phyloP scores from a whole-genome alignment of 768 basidiomycete species.

The Leucosporidium creatinivorum region DNA sequence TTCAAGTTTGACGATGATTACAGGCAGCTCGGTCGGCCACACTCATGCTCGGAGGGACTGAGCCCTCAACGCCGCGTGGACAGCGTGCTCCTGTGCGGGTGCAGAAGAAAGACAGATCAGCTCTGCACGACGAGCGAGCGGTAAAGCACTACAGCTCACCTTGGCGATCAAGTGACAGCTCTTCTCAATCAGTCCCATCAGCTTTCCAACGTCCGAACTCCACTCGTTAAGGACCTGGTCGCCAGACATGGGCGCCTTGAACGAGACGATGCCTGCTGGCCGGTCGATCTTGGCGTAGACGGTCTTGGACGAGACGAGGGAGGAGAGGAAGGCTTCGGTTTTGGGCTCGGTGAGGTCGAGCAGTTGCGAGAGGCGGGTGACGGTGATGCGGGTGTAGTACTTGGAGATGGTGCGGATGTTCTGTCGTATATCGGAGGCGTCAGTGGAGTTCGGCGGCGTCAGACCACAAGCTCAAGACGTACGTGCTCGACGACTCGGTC shows the following conservation, averaged over 20 bases:
- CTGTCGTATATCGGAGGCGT: too few species aligned
- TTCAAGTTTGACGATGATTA: too few species aligned
- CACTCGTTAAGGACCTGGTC: slow-evolving; percentile 98
- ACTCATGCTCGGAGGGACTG: too few species aligned
- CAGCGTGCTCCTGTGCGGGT: slow-evolving; percentile 25
- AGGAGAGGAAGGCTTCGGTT: slow-evolving; percentile 81
- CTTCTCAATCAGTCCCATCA: slow-evolving; percentile 86
- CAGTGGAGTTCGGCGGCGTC: slow-evolving; percentile 4
- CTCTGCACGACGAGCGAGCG: not conserved
- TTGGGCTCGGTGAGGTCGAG: slow-evolving; percentile 74
- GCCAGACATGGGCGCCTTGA: slow-evolving; percentile 63
- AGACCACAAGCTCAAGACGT: slow-evolving; percentile 40
- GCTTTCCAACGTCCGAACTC: slow-evolving; percentile 91
- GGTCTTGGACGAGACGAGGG: slow-evolving; percentile 82
- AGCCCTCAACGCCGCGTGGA: slow-evolving; percentile 12
- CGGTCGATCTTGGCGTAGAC: slow-evolving; percentile 92
- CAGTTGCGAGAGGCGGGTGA: slow-evolving; percentile 70
- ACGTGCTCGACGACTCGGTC: slow-evolving; percentile 95
- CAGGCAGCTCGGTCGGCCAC: too few species aligned
- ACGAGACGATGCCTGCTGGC: slow-evolving; percentile 79
- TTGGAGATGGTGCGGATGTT: slow-evolving; percentile 89
- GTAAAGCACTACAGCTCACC: slow-evolving; percentile 30
- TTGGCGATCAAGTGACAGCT: slow-evolving; percentile 60
- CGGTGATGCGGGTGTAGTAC: slow-evolving; percentile 90
- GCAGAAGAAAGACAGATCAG: not conserved